These are phyloP conservation scores for Sarcocystis neurona DNA, from an alignment of 169 alveolate species.

Conservation along the genomic window DNA sequence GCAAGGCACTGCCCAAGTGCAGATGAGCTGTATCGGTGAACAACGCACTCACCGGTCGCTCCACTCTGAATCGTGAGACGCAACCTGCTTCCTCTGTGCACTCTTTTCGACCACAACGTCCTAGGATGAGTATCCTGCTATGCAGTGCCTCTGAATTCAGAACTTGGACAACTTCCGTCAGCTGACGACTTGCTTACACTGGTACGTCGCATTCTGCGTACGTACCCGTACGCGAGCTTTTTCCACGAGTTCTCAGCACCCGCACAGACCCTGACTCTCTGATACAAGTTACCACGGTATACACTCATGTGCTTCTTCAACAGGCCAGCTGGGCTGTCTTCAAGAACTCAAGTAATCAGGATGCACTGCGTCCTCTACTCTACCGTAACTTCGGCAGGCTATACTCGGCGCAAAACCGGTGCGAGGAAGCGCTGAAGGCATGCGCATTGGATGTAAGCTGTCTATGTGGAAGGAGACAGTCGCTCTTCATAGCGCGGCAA, in stretches of 20 bases:
- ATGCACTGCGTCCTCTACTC: slow-evolving; percentile 56
- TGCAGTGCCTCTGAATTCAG: slow-evolving; percentile 12
- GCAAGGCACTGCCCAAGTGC: background rate
- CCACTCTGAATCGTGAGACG: too few species aligned
- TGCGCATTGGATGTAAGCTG: slow-evolving; percentile 62
- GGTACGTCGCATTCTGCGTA: slow-evolving; percentile 3
- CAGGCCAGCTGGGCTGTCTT: slow-evolving; percentile 68
- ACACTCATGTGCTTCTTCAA: too few species aligned
- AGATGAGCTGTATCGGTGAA: background rate
- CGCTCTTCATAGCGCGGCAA: background rate
- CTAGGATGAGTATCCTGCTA: too few species aligned
- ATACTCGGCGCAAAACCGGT: slow-evolving; percentile 66
- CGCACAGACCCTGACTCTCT: background rate
- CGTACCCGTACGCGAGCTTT: background rate
- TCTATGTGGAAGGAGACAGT: background rate
- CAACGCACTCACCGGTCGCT: background rate
- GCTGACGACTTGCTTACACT: slow-evolving; percentile 54
- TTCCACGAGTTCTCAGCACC: background rate
- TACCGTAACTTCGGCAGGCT: slow-evolving; percentile 72
- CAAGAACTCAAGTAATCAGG: slow-evolving; percentile 68
- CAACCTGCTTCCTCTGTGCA: too few species aligned
- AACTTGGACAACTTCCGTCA: slow-evolving; percentile 47
- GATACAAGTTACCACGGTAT: background rate
- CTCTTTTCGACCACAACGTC: too few species aligned
- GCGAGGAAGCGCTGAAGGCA: slow-evolving; percentile 59